A percentile compares a stretch with the other conserved stretches of the same genome.
phyloP scores from a whole-genome alignment of 148 eudicot species.

The Beta vulgaris region DNA sequence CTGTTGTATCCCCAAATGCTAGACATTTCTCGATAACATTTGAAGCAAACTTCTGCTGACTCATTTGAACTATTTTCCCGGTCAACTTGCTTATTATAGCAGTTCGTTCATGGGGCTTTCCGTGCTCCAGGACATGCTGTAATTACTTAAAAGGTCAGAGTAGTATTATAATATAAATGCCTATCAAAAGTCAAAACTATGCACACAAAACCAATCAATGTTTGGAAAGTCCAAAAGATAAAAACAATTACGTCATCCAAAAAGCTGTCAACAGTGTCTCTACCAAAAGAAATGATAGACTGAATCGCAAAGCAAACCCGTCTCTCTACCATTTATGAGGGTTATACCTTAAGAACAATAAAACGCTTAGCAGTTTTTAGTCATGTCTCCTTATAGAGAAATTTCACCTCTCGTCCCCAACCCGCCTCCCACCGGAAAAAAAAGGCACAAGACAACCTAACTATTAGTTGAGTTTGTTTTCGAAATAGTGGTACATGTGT shows the following conservation, averaged over 20 bases:
- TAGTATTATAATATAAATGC: background rate
- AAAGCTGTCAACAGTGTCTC: too few species aligned
- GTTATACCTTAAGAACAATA: too few species aligned
- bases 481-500: background rate
- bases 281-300: too few species aligned
- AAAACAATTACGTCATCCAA: too few species aligned
- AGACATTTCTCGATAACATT: constrained; percentile 87
- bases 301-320: too few species aligned
- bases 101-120: constrained; percentile 77
- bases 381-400: too few species aligned
- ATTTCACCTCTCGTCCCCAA: background rate
- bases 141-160: constrained; percentile 1
- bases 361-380: too few species aligned
- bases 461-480: background rate
- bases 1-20: constrained; percentile 69
- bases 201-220: too few species aligned
- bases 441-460: background rate
- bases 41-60: constrained; percentile 94
- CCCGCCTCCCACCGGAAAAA: background rate
- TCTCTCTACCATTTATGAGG: too few species aligned
- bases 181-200: background rate
- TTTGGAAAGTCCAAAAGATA: too few species aligned
- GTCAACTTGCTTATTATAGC: constrained; percentile 58
- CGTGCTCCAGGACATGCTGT: constrained; percentile 92
- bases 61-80: constrained; percentile 87